Conservation (phyloP, 371 early-diverging fungal genomes). For the Mucor indicus region DNA sequence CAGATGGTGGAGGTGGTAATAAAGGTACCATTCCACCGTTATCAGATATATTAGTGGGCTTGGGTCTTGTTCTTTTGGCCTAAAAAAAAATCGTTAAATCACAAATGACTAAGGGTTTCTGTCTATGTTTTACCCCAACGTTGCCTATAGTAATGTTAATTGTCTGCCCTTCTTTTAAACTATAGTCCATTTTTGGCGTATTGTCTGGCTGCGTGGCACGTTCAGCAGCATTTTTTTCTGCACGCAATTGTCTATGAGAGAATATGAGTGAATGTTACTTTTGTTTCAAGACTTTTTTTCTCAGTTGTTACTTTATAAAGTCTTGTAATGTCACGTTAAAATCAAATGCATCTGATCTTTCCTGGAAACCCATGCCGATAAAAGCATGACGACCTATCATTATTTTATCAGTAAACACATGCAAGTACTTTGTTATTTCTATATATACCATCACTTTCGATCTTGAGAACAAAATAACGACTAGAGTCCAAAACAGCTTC, state of each 20-base stretch:
- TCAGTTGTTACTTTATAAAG: slow-evolving; percentile 55
- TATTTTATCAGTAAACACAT: no score
- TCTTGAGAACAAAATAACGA: slow-evolving; percentile 89
- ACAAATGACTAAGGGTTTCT: slow-evolving; percentile 2
- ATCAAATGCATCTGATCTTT: slow-evolving; percentile 87
- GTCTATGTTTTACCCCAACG: slow-evolving; percentile 39
- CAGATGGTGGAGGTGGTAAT: slow-evolving; percentile 54
- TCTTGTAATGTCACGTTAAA: slow-evolving; percentile 92
- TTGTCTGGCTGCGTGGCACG: slow-evolving; percentile 41
- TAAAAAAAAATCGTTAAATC: neutral
- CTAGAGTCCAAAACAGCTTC: slow-evolving; percentile 89
- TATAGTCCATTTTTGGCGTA: slow-evolving; percentile 74
- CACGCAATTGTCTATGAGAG: slow-evolving; percentile 61
- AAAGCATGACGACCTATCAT: slow-evolving; percentile 74
- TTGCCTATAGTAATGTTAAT: slow-evolving; percentile 75
- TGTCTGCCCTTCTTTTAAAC: slow-evolving; percentile 83
- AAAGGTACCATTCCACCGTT: slow-evolving; percentile 35
- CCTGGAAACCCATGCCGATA: slow-evolving; percentile 88
- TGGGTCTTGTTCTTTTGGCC: slow-evolving; percentile 32
- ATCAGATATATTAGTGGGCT: slow-evolving; percentile 7
- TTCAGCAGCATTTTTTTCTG: slow-evolving; percentile 50
- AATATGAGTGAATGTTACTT: no score
- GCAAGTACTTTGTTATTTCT: neutral
- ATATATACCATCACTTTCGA: slow-evolving; percentile 70
- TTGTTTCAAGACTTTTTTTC: no score